phyloP scores from a whole-genome alignment of 1,284 basidiomycete genomes.

The Moniliella sp. region DNA sequence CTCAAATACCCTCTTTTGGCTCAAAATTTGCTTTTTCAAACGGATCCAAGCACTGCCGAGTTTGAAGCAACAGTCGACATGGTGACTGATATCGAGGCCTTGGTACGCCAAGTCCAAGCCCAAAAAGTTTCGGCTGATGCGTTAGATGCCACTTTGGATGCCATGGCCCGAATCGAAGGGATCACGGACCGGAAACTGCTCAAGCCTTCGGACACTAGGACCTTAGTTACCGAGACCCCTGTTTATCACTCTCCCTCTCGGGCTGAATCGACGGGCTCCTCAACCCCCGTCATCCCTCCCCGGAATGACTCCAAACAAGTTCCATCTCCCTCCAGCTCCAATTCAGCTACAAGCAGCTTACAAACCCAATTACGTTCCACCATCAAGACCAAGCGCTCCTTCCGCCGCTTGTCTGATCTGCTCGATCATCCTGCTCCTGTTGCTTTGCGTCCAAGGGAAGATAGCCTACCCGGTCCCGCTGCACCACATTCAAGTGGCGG shows the following conservation, averaged over 20 bases:
- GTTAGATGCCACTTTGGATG: constrained; percentile 74
- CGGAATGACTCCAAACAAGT: background rate
- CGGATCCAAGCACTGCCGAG: constrained; percentile 85
- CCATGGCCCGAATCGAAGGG: constrained; percentile 82
- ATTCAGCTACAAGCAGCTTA: constrained; percentile 6
- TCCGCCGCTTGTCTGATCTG: constrained; percentile 16
- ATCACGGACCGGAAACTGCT: constrained; percentile 44
- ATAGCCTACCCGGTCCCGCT: no score
- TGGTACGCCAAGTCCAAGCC: constrained; percentile 85
- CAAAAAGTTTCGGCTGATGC: constrained; percentile 91
- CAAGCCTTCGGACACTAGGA: constrained; percentile 61
- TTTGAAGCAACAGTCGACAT: constrained; percentile 85
- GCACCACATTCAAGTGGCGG: background rate
- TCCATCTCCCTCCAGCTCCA: background rate
- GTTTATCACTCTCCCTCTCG: constrained; percentile 32
- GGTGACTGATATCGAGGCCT: constrained; percentile 85
- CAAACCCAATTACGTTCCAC: constrained; percentile 3
- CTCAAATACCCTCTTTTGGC: constrained; percentile 95
- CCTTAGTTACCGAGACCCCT: constrained; percentile 62
- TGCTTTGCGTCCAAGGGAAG: background rate
- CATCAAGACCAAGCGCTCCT: constrained; percentile 10
- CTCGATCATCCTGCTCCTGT: background rate
- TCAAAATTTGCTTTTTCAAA: constrained; percentile 59
- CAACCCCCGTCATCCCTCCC: background rate
- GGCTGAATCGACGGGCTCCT: constrained; percentile 16